Base-by-base conservation (phyloP, 805 yeast genomes). In the Candida hungchunana region DNA sequence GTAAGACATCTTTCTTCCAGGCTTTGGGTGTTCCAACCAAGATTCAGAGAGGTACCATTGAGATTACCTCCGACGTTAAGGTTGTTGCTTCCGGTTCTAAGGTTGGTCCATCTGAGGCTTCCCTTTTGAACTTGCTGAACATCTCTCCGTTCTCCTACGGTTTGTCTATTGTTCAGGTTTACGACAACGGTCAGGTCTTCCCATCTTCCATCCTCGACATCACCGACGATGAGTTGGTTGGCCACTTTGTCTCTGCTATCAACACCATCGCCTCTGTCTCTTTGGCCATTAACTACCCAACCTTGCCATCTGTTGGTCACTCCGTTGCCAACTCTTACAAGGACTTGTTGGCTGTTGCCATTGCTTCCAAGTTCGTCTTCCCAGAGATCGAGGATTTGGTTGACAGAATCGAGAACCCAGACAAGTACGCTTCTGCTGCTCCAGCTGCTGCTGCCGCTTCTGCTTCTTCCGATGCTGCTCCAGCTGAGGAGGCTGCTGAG, bases 21-120 rank as follows among this genome's bases (percentile, higher is more conserved):
- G 98, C 99, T 67, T 82, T 93, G 64, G 97, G 97, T 86, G 96
- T 93, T 63, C 98, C 98, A 81, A 93, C 99, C 86, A 93, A 93
- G 94, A 93, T 93, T 88, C 93, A 96, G 73, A 89, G 99, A 85
- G 99, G 99, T 93, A 88, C 96, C 75, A 93, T 93, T 82, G 99
- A 93, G 78, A 93, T 93, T 73, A 88, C 87, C 70, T 72, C 83
- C 60, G 98, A 93, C 66, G 95, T 93, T 63, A 85, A 85, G 78
- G 96, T 93, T 67, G 95, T 89, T 64, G 79, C 74, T 50, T 80
- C 82, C 50, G 85, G 86, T 63, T 63, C 64, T 66, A 86, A 75
- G 73, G 98, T 93, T 63, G 99, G 99, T 77, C 95, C 90, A 62
- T 93, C 98, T 60, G 99, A 93, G 80, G 97, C 99, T 59, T 67